These are phyloP conservation scores for Polytolypa hystricis DNA, from an alignment of 2,329 filamentous ascomycete genomes.

Conservation along the genomic window DNA sequence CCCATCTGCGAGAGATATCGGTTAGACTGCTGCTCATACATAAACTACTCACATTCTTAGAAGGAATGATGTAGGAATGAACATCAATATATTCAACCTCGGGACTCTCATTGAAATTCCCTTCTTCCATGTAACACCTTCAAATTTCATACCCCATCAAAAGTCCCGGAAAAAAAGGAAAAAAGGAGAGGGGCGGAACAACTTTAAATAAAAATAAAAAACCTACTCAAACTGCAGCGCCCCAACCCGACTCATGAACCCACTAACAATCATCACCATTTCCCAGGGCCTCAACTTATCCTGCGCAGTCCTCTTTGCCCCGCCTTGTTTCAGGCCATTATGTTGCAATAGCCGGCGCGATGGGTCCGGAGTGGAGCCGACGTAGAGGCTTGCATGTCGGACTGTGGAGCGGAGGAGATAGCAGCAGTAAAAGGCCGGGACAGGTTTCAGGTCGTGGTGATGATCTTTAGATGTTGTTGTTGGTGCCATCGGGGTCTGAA, in stretches of 20 bases:
- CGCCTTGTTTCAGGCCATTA: constrained; percentile 74
- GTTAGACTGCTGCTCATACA: not conserved
- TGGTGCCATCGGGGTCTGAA: too few species aligned
- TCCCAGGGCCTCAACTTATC: constrained; percentile 71
- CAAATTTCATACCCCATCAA: not conserved
- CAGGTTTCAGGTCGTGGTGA: constrained; percentile 34
- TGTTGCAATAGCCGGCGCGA: constrained; percentile 77
- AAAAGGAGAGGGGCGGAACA: not conserved
- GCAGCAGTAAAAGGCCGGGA: constrained; percentile 85
- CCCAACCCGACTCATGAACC: constrained; percentile 76
- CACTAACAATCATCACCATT: constrained; percentile 75
- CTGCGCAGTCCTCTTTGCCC: constrained; percentile 64
- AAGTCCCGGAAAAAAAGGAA: not conserved
- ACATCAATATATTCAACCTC: too few species aligned
- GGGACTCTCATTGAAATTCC: too few species aligned
- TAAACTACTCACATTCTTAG: too few species aligned
- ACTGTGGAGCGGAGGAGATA: constrained; percentile 82
- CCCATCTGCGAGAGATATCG: constrained; percentile 55
- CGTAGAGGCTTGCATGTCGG: constrained; percentile 59
- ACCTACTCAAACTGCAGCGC: constrained; percentile 88
- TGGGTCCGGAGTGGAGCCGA: constrained; percentile 86
- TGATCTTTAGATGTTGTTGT: not conserved
- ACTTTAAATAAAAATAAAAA: constrained; percentile 3
- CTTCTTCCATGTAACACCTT: too few species aligned
- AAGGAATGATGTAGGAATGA: too few species aligned